These are phyloP conservation scores for Xylariaceae sp. DNA, from an alignment of 2,329 filamentous ascomycete species.

Conservation along the genomic window DNA sequence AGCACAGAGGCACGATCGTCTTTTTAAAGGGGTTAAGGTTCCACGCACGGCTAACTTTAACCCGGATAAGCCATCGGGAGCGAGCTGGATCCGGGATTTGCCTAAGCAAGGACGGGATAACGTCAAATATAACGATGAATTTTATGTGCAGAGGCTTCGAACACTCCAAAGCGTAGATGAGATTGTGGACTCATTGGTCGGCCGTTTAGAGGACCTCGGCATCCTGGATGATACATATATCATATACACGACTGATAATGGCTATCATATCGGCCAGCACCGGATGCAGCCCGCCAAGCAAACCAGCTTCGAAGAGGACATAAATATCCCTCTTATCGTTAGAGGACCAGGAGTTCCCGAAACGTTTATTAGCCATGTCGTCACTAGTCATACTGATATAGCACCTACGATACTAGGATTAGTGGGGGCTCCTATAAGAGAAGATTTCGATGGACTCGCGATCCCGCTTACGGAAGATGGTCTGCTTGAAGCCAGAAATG, in stretches of 20 bases:
- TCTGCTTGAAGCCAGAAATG: conserved; percentile 21
- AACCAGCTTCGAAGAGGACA: conserved; percentile 61
- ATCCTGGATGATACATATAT: conserved; percentile 57
- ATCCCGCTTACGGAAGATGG: conserved; percentile 41
- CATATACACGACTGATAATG: conserved; percentile 63
- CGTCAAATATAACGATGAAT: conserved; percentile 52
- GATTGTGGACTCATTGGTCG: conserved; percentile 51
- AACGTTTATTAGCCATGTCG: conserved; percentile 43
- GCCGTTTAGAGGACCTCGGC: conserved; percentile 42
- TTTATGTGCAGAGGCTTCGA: conserved; percentile 54
- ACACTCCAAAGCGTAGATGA: conserved; percentile 59
- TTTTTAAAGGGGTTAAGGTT: conserved; percentile 62
- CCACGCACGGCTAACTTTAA: conserved; percentile 71
- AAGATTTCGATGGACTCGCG: conserved; percentile 60
- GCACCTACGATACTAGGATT: conserved; percentile 61
- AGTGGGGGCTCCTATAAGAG: conserved; percentile 44
- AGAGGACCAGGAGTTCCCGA: conserved; percentile 56
- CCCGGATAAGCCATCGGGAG: conserved; percentile 52
- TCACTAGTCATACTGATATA: conserved; percentile 65
- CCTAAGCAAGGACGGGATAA: conserved; percentile 43
- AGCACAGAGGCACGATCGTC: conserved; percentile 59
- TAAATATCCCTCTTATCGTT: conserved; percentile 60
- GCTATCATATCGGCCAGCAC: conserved; percentile 63
- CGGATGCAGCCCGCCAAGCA: conserved; percentile 60
- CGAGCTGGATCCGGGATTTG: conserved; percentile 48